Conservation (phyloP, 495 filamentous ascomycete genomes). For the Bombardia bombarda region DNA sequence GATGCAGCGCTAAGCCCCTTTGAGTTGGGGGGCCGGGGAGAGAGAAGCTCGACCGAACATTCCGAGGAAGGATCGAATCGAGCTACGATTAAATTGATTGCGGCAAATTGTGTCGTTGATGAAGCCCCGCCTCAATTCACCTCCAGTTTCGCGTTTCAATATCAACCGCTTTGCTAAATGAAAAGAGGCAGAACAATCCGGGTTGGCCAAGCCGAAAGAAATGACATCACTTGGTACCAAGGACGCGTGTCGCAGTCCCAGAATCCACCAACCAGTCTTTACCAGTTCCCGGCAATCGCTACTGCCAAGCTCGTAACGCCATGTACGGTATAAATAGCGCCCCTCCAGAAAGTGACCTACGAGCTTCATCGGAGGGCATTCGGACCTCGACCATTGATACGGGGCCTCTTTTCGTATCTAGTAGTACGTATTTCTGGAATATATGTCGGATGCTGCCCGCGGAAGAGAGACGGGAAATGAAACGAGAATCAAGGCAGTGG, state of each 20-base stretch:
- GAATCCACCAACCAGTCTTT: no score
- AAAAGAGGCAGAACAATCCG: constrained; percentile 9
- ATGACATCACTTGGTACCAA: constrained; percentile 11
- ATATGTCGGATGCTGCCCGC: no score
- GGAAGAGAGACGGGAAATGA: background rate
- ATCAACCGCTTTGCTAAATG: constrained; percentile 7
- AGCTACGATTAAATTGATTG: background rate
- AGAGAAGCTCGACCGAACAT: background rate
- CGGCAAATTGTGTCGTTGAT: background rate
- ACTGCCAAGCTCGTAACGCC: no score
- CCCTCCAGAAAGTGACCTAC: no score
- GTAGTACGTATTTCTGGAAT: no score
- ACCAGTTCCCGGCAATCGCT: no score
- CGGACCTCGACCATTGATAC: no score
- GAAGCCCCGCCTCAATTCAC: background rate
- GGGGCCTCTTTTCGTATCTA: no score
- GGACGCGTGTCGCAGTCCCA: background rate
- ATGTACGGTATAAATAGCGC: no score
- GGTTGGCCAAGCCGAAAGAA: constrained; percentile 3
- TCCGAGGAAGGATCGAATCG: background rate
- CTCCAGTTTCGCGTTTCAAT: background rate
- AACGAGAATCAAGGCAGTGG: background rate
- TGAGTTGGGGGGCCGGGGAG: background rate
- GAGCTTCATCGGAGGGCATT: no score
- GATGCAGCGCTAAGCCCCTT: background rate